These are phyloP conservation scores for Astrothelium subdiscretum DNA, from an alignment of 495 filamentous ascomycete genomes.

Conservation along the genomic window DNA sequence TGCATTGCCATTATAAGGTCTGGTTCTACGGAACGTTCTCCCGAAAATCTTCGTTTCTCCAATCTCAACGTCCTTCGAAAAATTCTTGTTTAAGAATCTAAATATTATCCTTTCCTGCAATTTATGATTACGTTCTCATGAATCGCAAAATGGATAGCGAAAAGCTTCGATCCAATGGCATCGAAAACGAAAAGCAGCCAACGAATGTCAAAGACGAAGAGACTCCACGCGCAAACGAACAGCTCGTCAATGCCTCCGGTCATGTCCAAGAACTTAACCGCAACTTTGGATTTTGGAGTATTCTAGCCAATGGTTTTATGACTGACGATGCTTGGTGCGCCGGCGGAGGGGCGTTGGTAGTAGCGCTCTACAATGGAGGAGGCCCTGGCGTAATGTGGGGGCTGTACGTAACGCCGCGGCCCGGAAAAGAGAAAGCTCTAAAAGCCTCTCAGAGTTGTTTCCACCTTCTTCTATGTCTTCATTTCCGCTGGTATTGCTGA, in stretches of 20 bases:
- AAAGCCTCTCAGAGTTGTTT: conserved; percentile 29
- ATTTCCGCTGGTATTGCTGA: conserved; percentile 47
- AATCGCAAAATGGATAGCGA: neutral
- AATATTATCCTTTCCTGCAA: neutral
- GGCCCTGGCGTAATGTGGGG: conserved; percentile 46
- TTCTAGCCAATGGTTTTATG: conserved; percentile 3
- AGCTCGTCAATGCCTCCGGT: conserved; percentile 15
- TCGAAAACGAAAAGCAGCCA: neutral
- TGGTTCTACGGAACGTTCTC: neutral
- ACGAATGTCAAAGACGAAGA: neutral
- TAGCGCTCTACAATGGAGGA: conserved; percentile 39
- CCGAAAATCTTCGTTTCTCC: neutral
- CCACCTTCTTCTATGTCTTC: conserved; percentile 38
- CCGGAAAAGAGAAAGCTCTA: conserved; percentile 29
- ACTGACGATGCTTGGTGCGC: conserved; percentile 14
- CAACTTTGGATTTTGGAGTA: conserved; percentile 8
- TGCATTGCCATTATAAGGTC: no score
- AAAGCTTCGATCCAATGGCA: neutral
- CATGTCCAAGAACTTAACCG: conserved; percentile 14
- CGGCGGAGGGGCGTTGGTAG: conserved; percentile 10
- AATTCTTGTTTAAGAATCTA: no score
- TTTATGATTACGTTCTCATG: neutral
- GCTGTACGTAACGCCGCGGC: conserved; percentile 32
- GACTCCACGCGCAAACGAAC: neutral
- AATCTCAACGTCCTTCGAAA: no score